phyloP scores from a whole-genome alignment of 441 rosid species.

The Breynia disticha region DNA sequence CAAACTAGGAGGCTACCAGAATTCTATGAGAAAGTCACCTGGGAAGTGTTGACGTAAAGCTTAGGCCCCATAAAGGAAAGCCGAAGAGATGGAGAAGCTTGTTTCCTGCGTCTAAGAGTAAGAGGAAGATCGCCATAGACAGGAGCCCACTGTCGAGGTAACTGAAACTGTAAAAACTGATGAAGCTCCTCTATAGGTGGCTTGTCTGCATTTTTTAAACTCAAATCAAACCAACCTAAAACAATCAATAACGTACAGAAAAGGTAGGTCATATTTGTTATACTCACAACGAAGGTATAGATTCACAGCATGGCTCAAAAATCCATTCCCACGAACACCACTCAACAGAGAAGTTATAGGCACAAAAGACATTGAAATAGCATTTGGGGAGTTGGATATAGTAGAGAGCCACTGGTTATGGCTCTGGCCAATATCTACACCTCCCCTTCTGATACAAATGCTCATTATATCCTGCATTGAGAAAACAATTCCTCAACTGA shows the following conservation, averaged over 20 bases:
- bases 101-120: constrained; percentile 55
- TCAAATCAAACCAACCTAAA: constrained; percentile 13
- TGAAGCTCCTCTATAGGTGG: constrained; percentile 88
- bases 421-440: constrained; percentile 68
- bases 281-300: constrained; percentile 87
- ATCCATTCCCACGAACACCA: constrained; percentile 91
- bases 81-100: constrained; percentile 63
- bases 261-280: constrained; percentile 3
- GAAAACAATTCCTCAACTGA: constrained; percentile 5
- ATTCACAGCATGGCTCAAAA: constrained; percentile 93
- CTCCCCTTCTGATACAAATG: constrained; percentile 49
- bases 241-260: background rate
- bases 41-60: constrained; percentile 64
- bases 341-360: constrained; percentile 88
- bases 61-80: constrained; percentile 88
- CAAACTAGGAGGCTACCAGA: background rate
- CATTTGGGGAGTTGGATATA: constrained; percentile 79
- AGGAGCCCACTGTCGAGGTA: constrained; percentile 96
- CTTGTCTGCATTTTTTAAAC: constrained; percentile 48
- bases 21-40: constrained; percentile 29
- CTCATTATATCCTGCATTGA: constrained; percentile 42
- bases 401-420: constrained; percentile 56
- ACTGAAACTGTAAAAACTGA: constrained; percentile 82
- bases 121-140: constrained; percentile 82
- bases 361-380: constrained; percentile 78